Evolutionary conservation across 306 rosid species (phyloP).

Genomic region (Malus asiatica): DNA sequence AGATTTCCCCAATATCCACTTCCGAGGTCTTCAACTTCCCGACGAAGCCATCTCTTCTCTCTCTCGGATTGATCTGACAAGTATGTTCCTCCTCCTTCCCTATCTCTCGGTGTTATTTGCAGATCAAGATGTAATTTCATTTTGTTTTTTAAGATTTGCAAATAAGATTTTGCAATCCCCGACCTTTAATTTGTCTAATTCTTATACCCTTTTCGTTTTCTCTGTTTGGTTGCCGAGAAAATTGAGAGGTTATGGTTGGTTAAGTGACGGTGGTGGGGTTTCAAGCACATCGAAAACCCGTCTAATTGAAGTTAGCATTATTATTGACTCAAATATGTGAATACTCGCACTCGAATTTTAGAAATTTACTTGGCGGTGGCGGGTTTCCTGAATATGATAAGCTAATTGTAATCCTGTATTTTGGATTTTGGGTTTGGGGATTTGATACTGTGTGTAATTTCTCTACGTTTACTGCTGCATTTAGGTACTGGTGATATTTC

Average conservation of each 20-base stretch:
- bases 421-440: background rate
- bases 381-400: background rate
- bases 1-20: no score
- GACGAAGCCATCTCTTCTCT: background rate
- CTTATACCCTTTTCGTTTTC: background rate
- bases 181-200: background rate
- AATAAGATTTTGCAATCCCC: background rate
- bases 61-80: background rate
- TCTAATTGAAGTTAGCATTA: background rate
- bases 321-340: background rate
- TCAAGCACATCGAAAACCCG: background rate
- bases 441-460: background rate
- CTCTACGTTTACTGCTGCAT: slow-evolving; percentile 18
- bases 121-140: background rate
- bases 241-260: background rate
- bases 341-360: background rate
- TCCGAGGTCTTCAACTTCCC: no score
- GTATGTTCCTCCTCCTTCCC: background rate
- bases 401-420: background rate
- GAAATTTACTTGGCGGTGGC: background rate
- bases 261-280: background rate
- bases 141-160: background rate
- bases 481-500: slow-evolving; percentile 16
- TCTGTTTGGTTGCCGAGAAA: slow-evolving; percentile 14
- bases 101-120: background rate